Base-by-base conservation (phyloP, 768 basidiomycete genomes). In the Boletus reticulatus region DNA sequence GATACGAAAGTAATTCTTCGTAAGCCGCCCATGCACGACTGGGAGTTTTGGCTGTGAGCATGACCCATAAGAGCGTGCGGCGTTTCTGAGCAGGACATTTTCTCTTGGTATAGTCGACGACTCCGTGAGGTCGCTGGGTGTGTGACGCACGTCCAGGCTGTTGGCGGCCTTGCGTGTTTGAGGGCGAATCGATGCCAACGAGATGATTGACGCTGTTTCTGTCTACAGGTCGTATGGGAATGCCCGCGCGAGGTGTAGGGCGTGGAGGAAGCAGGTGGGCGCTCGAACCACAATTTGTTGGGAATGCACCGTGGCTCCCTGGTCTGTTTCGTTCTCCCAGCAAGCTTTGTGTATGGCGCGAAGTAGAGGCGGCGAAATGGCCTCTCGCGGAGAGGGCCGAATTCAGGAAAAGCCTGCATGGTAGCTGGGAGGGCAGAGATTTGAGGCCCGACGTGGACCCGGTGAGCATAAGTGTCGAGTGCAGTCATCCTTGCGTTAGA, bases 381-480 rank as follows among this genome's bases (percentile, higher is more conserved):
- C 19, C 31, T 42, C 48, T 56, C n/a, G 38, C 17, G 22, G 53
- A 64, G 48, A 53, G 50, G 34, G 27, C 53, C 32, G 53, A 52
- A 45, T 55, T 57, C 41, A 53, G 64, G 54, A 48, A 57, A 52
- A 60, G 58, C 43, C 65, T 67, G 69, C 72, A 76, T 72, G 65
- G 62, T 48, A 62, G 62, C 48, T 65, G 61, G n/a, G 61, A 57
- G 43, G 67, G 68, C 68, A 73, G 70, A 60, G 75, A 71, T 76
- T 71, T 76, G 78, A 82, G 80, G 82, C 84, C 84, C 81, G 79
- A 80, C 78, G 82, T 84, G 82, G 86, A 87, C 83, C 82, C 87
- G 84, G 84, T 84, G 75, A 89, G 82, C 89, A 91, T 92, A 81
- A 84, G 88, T 84, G 59, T 64, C 59, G 75, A 65, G 62, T 78